A percentile compares a stretch with the other conserved stretches of the same genome.
Evolutionary conservation across 176 grass and related monocot genomes (phyloP).

Genomic region (Oryza glaberrima): DNA sequence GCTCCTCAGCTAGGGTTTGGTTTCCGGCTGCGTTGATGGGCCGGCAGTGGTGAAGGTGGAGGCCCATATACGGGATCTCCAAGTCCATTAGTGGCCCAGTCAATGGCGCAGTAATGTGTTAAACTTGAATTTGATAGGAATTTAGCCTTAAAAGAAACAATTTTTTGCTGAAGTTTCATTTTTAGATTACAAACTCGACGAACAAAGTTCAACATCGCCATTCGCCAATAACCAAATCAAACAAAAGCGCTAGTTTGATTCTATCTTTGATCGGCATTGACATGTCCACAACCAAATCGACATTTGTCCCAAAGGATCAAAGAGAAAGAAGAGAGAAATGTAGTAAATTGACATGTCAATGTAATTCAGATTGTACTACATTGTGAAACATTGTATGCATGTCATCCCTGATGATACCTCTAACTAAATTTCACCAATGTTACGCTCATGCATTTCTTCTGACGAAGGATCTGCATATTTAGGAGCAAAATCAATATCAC

Average conservation of each 20-base stretch:
- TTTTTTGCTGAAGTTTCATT: background rate
- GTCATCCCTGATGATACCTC: background rate
- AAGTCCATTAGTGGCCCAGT: background rate
- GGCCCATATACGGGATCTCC: background rate
- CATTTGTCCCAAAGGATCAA: background rate
- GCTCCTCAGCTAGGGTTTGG: slow-evolving; percentile 1
- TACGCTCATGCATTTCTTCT: background rate
- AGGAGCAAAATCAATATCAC: background rate
- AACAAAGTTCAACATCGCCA: background rate
- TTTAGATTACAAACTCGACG: background rate
- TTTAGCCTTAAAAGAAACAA: background rate
- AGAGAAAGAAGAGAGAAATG: background rate
- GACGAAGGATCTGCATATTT: background rate
- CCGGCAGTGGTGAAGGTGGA: background rate
- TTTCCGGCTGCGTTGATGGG: background rate
- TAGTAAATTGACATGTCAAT: background rate
- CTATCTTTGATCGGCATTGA: too few species aligned
- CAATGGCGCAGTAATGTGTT: background rate
- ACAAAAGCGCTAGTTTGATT: too few species aligned
- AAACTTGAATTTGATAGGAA: background rate
- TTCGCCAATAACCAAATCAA: background rate
- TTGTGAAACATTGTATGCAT: background rate
- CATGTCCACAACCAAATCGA: too few species aligned
- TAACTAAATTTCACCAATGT: background rate
- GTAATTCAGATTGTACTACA: background rate